Conservation (phyloP, 2,329 filamentous ascomycete genomes). For the Trichoderma cornu-damae region DNA sequence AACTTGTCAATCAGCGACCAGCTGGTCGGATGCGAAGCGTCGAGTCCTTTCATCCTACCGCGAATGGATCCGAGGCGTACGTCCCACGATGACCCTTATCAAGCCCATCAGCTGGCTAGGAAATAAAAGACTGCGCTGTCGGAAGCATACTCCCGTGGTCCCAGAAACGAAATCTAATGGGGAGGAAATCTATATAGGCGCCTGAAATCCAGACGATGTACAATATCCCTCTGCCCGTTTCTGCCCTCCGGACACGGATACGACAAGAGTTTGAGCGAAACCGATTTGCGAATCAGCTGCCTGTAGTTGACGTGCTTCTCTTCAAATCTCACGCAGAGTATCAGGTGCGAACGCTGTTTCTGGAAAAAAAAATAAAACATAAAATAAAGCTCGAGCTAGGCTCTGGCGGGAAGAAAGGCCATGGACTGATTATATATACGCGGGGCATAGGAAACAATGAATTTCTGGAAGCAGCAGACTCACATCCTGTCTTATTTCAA, state of each 20-base stretch:
- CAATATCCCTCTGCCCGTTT: slow-evolving; percentile 81
- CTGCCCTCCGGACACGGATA: slow-evolving; percentile 84
- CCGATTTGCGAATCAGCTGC: slow-evolving; percentile 84
- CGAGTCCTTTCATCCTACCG: slow-evolving; percentile 87
- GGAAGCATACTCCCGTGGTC: background rate
- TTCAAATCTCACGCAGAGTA: slow-evolving; percentile 90
- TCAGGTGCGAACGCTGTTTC: slow-evolving; percentile 57
- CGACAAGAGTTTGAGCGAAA: slow-evolving; percentile 96
- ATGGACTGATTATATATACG: slow-evolving; percentile 18
- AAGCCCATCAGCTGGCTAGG: background rate
- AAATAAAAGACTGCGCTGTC: background rate
- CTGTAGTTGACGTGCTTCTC: slow-evolving; percentile 81
- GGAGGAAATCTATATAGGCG: slow-evolving; percentile 57
- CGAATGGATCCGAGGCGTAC: slow-evolving; percentile 92
- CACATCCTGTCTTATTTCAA: slow-evolving; percentile 98
- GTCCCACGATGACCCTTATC: slow-evolving; percentile 36
- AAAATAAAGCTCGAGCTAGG: background rate
- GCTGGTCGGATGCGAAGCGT: slow-evolving; percentile 81
- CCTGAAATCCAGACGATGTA: slow-evolving; percentile 98
- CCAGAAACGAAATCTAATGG: background rate
- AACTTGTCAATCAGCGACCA: slow-evolving; percentile 60
- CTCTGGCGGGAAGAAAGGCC: background rate
- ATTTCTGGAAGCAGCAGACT: slow-evolving; percentile 97
- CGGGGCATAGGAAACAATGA: slow-evolving; percentile 76
- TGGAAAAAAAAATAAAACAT: background rate